Base-by-base conservation (phyloP, 2,329 filamentous ascomycete genomes). In the Colletotrichum sp. region DNA sequence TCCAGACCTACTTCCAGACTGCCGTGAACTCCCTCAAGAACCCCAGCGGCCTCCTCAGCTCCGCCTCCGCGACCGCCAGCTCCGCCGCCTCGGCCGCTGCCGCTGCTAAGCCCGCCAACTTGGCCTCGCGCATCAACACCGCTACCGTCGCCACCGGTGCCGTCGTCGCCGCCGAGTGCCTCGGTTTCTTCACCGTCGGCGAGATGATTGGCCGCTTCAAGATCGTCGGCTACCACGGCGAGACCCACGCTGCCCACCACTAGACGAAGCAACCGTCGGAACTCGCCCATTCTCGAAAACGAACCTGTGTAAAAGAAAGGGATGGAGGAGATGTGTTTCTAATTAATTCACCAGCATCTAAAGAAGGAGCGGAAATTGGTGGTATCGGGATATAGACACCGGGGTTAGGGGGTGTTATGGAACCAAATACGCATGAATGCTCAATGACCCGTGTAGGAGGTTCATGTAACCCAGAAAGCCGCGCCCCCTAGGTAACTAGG, bases 131-230 rank as follows among this genome's bases (percentile, higher is more conserved):
- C 79, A 83, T 94, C 82, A 94, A 92, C 85, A 89, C 87, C 79
- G 90, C 92, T 80, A 93, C 98, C 86, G 84, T 96, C 80, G 90
- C 91, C 71, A 87, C 94, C 70, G 94, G 91, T 76, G 95, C 94
- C 80, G 94, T 99, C 76, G 88, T 98, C 77, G 87, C 90, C 64
- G 96, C 96, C 72, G 96, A 99, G 88, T 91, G 95, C 67, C 87
- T 99, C 80, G 97, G 97, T 77, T 99, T 99, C 92, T 99, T 99
- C 91, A 98, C 96, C 77, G 92, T 99, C 71, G 97, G 97, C 79
- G 96, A 99, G 91, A 99, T 99, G 86, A 93, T 99, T 82, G 97
- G 97, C 82, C 92, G 96, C 83, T 92, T 97, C 89, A 99, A 99
- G 94, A 86, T 99, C 81, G 90, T 99, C 81, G 97, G 97, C 79